phyloP scores from a whole-genome alignment of 164 flowering plant species.

The Piper betle region DNA sequence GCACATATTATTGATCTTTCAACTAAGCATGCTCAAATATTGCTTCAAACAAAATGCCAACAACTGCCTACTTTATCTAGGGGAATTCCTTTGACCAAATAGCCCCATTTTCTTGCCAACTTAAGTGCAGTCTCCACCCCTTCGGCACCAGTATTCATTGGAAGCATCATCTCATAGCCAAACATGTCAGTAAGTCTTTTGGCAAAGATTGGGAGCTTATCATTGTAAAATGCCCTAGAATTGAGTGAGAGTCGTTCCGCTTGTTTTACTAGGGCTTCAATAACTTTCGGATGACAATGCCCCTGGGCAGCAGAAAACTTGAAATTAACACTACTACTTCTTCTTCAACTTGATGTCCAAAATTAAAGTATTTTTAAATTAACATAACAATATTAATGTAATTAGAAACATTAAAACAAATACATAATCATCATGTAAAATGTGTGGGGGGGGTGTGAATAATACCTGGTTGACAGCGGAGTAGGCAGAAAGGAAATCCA shows the following conservation, averaged over 20 bases:
- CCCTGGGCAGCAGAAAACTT: conserved; percentile 37
- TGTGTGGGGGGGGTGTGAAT: too few relatives aligned
- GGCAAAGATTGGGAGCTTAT: conserved; percentile 73
- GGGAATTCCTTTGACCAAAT: conserved; percentile 75
- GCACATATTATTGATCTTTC: conserved; percentile 7
- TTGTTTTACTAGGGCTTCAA: conserved; percentile 76
- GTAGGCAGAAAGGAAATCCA: conserved; percentile 91
- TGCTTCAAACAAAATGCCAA: not conserved
- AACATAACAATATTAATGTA: not conserved
- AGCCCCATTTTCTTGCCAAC: conserved; percentile 92
- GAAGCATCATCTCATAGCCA: conserved; percentile 95
- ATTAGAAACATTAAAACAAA: too few relatives aligned
- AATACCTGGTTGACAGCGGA: conserved; percentile 95
- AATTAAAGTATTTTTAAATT: not conserved
- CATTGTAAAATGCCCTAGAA: conserved; percentile 94
- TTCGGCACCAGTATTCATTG: conserved; percentile 99
- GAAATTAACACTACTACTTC: not conserved
- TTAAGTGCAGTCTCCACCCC: conserved; percentile 95
- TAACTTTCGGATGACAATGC: conserved; percentile 89
- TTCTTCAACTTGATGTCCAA: not conserved
- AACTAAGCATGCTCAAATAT: not conserved
- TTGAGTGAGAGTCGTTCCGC: conserved; percentile 74
- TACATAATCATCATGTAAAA: too few relatives aligned
- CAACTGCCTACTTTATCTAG: conserved; percentile 55
- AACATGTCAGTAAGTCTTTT: conserved; percentile 54